These are phyloP conservation scores for Cercospora sp. DNA, from an alignment of 2,329 filamentous ascomycete genomes.

Conservation along the genomic window DNA sequence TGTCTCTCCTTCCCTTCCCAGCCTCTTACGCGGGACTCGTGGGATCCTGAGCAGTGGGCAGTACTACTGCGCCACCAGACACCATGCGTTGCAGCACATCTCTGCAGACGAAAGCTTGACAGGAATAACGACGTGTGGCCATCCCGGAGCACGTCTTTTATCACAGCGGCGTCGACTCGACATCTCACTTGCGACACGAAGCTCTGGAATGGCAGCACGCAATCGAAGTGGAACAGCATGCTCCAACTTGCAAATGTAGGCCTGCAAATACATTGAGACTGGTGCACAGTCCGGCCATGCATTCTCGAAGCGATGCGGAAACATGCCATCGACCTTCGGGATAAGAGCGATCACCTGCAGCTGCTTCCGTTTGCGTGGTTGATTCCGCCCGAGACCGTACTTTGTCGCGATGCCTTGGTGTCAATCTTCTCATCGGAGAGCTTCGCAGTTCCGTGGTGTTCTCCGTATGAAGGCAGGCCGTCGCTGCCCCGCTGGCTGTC, in stretches of 20 bases:
- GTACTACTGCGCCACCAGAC: not conserved
- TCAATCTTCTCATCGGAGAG: not conserved
- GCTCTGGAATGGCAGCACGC: not conserved
- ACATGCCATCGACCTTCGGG: not conserved
- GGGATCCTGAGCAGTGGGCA: not conserved
- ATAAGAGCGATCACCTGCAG: not conserved
- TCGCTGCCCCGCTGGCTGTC: not conserved
- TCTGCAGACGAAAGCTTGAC: not conserved
- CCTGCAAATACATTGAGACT: not conserved
- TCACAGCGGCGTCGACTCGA: not conserved
- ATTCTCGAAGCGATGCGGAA: not conserved
- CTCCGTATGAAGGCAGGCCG: not conserved
- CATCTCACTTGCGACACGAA: not conserved
- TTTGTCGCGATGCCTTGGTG: not conserved
- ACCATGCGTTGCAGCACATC: not conserved
- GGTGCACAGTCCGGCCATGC: not conserved
- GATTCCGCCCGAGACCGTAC: not conserved
- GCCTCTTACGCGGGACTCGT: not conserved
- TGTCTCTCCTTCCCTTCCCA: not conserved
- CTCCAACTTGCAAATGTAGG: not conserved
- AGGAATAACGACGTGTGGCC: not conserved
- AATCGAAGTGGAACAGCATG: not conserved
- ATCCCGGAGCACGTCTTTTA: not conserved
- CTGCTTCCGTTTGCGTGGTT: not conserved
- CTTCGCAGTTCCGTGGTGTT: not conserved